phyloP scores from a whole-genome alignment of 495 filamentous ascomycete species.

The Lasiosphaeria miniovina region DNA sequence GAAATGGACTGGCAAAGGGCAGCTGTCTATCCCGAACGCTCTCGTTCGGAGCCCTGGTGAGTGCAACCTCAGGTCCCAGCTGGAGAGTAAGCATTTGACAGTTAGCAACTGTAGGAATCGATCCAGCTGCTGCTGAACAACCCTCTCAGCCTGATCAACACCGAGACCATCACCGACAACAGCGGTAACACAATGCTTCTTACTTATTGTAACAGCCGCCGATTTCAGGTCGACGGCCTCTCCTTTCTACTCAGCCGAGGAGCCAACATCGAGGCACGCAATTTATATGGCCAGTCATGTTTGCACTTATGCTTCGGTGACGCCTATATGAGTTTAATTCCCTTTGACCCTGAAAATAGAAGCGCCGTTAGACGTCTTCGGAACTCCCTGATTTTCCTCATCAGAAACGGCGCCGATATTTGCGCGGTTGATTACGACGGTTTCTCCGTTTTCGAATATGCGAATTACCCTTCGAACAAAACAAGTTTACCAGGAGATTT shows the following conservation, averaged over 20 bases:
- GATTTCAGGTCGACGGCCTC: neutral
- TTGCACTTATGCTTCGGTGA: no score
- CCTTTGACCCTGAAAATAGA: neutral
- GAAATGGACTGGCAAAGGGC: neutral
- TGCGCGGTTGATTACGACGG: neutral
- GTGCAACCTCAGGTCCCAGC: neutral
- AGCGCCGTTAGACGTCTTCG: neutral
- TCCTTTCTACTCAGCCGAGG: neutral
- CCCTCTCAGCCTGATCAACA: neutral
- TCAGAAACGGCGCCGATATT: neutral
- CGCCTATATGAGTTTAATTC: neutral
- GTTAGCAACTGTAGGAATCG: neutral
- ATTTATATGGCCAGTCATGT: neutral
- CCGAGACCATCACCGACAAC: neutral
- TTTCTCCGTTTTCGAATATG: neutral
- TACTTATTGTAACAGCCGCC: neutral
- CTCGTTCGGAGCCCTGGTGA: conserved; percentile 1
- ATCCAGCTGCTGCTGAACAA: neutral
- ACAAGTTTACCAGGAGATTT: conserved; percentile 1
- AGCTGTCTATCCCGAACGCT: neutral
- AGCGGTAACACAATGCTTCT: neutral
- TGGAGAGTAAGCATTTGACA: neutral
- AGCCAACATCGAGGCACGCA: neutral
- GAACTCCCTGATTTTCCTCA: neutral
- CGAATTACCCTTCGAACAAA: neutral